phyloP scores from a whole-genome alignment of 768 basidiomycete species.

The Rhizopogon vinicolor region DNA sequence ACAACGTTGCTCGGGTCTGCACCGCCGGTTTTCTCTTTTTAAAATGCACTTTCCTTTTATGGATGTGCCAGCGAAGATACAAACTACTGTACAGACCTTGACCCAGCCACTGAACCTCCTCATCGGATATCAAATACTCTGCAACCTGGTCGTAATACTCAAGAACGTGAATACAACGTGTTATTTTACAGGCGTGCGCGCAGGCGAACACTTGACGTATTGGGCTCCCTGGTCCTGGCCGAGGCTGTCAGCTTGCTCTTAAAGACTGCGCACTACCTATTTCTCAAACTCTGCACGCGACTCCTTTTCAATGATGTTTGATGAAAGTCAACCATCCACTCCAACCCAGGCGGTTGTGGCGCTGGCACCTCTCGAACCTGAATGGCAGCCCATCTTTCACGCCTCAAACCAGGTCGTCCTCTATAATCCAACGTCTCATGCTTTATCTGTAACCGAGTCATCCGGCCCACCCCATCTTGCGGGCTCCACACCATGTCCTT shows the following conservation, averaged over 20 bases:
- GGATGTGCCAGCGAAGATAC: not conserved
- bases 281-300: not conserved
- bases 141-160: too few species aligned
- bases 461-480: slow-evolving; percentile 21
- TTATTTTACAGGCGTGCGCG: too few species aligned
- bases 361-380: slow-evolving; percentile 18
- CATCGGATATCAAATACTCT: too few species aligned
- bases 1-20: slow-evolving; percentile 3
- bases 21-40: not conserved
- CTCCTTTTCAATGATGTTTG: slow-evolving; percentile 15
- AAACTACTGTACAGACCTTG: too few species aligned
- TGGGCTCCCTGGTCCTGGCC: too few species aligned
- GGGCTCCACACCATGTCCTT: slow-evolving; percentile 51
- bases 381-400: slow-evolving; percentile 81
- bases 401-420: slow-evolving; percentile 84
- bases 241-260: too few species aligned
- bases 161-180: too few species aligned
- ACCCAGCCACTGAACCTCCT: too few species aligned
- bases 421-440: slow-evolving; percentile 83
- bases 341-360: slow-evolving; percentile 27
- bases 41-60: not conserved
- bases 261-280: too few species aligned
- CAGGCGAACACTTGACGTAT: too few species aligned
- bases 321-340: slow-evolving; percentile 27
- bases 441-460: slow-evolving; percentile 56